A percentile compares a stretch with the other conserved stretches of the same genome.
Evolutionary conservation across 2,329 filamentous ascomycete genomes (phyloP).

Genomic region (Fusarium pilosicola): DNA sequence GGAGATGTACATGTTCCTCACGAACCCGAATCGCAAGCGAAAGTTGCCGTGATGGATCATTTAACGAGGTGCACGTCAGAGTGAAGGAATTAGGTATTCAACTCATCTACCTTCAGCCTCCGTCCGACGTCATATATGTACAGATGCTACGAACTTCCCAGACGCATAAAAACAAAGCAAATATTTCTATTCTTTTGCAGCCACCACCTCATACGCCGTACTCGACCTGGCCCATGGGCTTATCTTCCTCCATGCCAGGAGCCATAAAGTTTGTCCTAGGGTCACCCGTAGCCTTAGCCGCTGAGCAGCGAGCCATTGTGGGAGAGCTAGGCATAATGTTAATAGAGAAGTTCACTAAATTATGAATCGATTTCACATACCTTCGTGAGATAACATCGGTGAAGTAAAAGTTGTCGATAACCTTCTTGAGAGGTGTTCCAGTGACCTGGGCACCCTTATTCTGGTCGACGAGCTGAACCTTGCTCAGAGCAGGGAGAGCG

Average conservation of each 20-base stretch:
- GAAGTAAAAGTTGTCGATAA: constrained; percentile 97
- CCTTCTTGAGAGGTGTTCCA: constrained; percentile 80
- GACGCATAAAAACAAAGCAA: constrained; percentile 47
- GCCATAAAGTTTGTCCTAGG: constrained; percentile 84
- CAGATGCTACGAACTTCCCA: constrained; percentile 49
- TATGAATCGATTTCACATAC: constrained; percentile 61
- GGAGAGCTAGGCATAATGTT: constrained; percentile 74
- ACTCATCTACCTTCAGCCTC: constrained; percentile 47
- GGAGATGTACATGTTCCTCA: constrained; percentile 34
- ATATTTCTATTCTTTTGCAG: constrained; percentile 52
- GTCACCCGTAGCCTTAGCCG: constrained; percentile 85
- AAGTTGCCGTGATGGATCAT: constrained; percentile 8
- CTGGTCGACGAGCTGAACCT: constrained; percentile 93
- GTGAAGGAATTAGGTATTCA: constrained; percentile 42
- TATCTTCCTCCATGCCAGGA: constrained; percentile 72
- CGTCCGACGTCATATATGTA: constrained; percentile 53
- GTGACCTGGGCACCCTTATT: constrained; percentile 87
- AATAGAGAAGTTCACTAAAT: constrained; percentile 26
- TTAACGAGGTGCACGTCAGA: constrained; percentile 26
- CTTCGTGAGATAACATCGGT: constrained; percentile 97
- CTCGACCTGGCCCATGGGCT: constrained; percentile 68
- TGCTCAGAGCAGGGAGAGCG: constrained; percentile 79
- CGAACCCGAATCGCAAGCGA: constrained; percentile 19
- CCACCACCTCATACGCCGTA: constrained; percentile 61
- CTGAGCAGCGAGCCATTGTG: constrained; percentile 97